Percentiles rank a stretch among this genome's conserved stretches.
Evolutionary conservation across 1,139 yeast species (phyloP).

Genomic region (Kurtzmaniella quercitrusa): DNA sequence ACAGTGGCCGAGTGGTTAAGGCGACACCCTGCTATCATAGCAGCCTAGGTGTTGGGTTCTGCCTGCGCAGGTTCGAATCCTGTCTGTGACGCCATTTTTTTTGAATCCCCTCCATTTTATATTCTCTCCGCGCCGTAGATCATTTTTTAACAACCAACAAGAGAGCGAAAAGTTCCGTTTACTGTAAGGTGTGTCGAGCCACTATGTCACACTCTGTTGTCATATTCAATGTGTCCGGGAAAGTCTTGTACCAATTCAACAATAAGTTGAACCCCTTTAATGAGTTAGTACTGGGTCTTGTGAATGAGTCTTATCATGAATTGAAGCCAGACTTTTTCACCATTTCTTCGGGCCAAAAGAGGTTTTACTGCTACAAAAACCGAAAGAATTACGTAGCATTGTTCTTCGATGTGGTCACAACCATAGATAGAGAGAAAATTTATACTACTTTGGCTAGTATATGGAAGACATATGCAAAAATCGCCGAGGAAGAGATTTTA

Average conservation of each 20-base stretch:
- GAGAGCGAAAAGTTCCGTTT: neutral
- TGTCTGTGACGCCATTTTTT: constrained; percentile 69
- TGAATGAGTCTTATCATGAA: constrained; percentile 32
- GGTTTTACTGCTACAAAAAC: constrained; percentile 32
- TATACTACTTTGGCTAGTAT: constrained; percentile 31
- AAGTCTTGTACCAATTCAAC: constrained; percentile 35
- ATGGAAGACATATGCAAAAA: constrained; percentile 30
- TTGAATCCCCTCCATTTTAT: constrained; percentile 10
- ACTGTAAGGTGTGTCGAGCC: too few relatives aligned
- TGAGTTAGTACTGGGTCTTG: constrained; percentile 34
- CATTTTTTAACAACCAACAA: constrained; percentile 3
- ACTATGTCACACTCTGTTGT: constrained; percentile 36
- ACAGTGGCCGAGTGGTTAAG: constrained; percentile 88
- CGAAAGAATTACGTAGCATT: constrained; percentile 33
- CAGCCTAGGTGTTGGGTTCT: constrained; percentile 71
- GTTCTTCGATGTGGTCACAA: constrained; percentile 39
- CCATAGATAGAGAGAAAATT: constrained; percentile 39
- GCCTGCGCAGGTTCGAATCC: constrained; percentile 91
- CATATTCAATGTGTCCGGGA: constrained; percentile 36
- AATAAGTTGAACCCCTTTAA: constrained; percentile 38
- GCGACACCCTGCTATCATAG: constrained; percentile 74
- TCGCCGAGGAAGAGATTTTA: constrained; percentile 24
- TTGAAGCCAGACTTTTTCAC: constrained; percentile 36
- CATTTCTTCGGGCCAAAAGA: constrained; percentile 27
- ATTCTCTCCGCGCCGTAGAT: constrained; percentile 1